phyloP scores from a whole-genome alignment of 306 rosid genomes.

The Citrullus amarus region DNA sequence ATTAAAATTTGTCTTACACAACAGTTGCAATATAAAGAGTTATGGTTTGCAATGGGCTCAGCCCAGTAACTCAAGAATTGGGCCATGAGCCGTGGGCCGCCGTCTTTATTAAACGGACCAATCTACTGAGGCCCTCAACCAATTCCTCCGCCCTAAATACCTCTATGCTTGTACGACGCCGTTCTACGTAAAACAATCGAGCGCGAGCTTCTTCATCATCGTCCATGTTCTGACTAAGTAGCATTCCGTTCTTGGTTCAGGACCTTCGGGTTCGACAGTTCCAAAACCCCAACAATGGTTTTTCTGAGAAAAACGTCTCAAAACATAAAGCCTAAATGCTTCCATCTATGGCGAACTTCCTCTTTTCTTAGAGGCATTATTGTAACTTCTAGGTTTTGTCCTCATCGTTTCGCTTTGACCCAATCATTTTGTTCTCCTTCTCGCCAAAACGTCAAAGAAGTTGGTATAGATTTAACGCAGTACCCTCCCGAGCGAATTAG shows the following conservation, averaged over 20 bases:
- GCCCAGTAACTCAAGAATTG: neutral
- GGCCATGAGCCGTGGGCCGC: neutral
- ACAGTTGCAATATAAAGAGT: no score
- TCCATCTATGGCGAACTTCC: conserved; percentile 12
- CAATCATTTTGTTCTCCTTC: conserved; percentile 46
- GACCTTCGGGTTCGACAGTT: neutral
- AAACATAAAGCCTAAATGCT: conserved; percentile 30
- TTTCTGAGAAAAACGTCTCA: conserved; percentile 45
- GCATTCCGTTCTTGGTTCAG: neutral
- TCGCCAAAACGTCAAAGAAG: conserved; percentile 36
- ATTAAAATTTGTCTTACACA: no score
- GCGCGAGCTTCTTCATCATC: neutral
- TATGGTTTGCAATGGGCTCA: neutral
- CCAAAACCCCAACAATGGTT: conserved; percentile 60
- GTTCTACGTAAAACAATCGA: neutral
- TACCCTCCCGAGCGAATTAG: conserved; percentile 63
- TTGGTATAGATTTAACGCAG: conserved; percentile 43
- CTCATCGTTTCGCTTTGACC: conserved; percentile 20
- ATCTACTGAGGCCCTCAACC: neutral
- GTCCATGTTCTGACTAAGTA: neutral
- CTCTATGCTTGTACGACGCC: neutral
- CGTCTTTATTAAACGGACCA: neutral
- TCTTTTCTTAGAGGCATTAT: conserved; percentile 15
- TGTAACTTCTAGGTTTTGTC: conserved; percentile 6
- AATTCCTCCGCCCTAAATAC: neutral